Conservation (phyloP, 257 asterid species). For the Catharanthus roseus region DNA sequence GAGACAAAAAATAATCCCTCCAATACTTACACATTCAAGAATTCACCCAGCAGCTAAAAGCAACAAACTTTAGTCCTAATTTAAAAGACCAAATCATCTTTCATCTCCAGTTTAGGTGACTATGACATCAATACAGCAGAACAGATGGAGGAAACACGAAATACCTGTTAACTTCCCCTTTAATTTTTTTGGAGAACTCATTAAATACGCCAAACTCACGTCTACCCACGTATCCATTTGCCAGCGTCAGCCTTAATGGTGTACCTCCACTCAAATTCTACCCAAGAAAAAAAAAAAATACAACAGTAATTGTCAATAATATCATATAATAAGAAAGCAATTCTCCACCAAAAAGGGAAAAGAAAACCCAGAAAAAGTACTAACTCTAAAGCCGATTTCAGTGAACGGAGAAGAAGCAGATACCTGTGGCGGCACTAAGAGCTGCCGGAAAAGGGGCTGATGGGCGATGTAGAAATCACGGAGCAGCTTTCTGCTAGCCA, state of each 20-base stretch:
- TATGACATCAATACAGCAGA: neutral
- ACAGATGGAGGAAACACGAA: neutral
- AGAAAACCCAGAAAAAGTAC: neutral
- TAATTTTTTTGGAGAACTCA: slow-evolving; percentile 67
- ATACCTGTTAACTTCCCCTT: slow-evolving; percentile 61
- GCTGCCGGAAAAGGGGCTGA: slow-evolving; percentile 40
- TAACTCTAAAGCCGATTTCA: neutral
- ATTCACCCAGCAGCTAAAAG: neutral
- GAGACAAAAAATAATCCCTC: neutral
- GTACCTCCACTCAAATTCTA: slow-evolving; percentile 36
- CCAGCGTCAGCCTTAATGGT: slow-evolving; percentile 25
- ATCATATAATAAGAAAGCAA: neutral
- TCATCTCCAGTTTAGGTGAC: neutral
- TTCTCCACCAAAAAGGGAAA: neutral
- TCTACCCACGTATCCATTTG: slow-evolving; percentile 31
- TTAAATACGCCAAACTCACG: slow-evolving; percentile 68
- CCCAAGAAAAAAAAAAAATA: slow-evolving; percentile 9
- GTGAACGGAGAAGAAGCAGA: neutral
- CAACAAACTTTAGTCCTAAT: neutral
- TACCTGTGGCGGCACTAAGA: slow-evolving; percentile 45
- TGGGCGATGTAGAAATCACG: slow-evolving; percentile 53
- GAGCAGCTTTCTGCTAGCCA: slow-evolving; percentile 66
- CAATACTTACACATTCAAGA: neutral
- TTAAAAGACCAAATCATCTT: neutral
- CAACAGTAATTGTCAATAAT: neutral